Percentiles rank a stretch among this genome's conserved stretches.
Conservation (phyloP, 2,329 filamentous ascomycete species). For the Ophiostoma tasmaniense region DNA sequence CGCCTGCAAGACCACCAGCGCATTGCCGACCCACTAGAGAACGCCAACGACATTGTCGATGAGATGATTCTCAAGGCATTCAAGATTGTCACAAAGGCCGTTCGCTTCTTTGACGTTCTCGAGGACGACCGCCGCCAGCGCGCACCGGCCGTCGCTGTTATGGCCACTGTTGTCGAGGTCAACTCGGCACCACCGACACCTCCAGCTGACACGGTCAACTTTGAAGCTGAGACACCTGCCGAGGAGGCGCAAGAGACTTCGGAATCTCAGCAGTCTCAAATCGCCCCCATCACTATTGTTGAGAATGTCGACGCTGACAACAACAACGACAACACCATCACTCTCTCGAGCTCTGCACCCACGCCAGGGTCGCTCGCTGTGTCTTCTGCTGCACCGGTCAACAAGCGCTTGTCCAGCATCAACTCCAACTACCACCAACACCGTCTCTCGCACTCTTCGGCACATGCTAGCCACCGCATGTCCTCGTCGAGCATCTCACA, state of each 20-base stretch:
- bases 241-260: background rate
- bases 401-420: slow-evolving; percentile 36
- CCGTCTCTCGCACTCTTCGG: slow-evolving; percentile 30
- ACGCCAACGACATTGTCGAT: slow-evolving; percentile 71
- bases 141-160: slow-evolving; percentile 46
- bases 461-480: slow-evolving; percentile 36
- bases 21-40: slow-evolving; percentile 39
- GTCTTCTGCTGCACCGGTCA: slow-evolving; percentile 28
- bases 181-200: slow-evolving; percentile 53
- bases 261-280: background rate
- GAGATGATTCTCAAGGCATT: slow-evolving; percentile 92
- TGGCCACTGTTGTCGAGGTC: slow-evolving; percentile 53
- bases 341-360: slow-evolving; percentile 10
- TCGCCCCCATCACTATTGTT: background rate
- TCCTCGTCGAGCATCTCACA: slow-evolving; percentile 57
- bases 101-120: slow-evolving; percentile 81
- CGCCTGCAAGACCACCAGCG: slow-evolving; percentile 66
- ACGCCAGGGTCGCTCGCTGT: slow-evolving; percentile 20
- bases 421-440: slow-evolving; percentile 21
- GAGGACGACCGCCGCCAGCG: slow-evolving; percentile 51
- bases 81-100: slow-evolving; percentile 83
- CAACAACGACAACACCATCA: slow-evolving; percentile 27
- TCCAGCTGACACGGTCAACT: slow-evolving; percentile 48
- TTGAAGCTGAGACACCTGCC: slow-evolving; percentile 27
- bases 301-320: background rate